Percentiles rank a stretch among this genome's conserved stretches.
These are phyloP conservation scores for Hanseniaspora thailandica DNA, from an alignment of 805 yeast genomes.

Conservation along the genomic window DNA sequence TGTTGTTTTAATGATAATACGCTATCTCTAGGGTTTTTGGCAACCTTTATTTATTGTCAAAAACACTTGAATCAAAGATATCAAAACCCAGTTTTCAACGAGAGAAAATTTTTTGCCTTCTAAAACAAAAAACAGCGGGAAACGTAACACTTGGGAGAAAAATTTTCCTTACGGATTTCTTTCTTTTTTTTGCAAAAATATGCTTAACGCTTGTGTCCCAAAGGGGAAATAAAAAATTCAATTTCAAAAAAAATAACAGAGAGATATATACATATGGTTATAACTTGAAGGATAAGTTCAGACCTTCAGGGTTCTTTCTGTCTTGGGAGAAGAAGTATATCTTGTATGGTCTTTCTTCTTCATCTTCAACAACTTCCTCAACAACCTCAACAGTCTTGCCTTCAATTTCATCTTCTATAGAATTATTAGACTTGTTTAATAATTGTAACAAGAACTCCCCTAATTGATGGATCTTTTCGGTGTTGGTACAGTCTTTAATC, in stretches of 20 bases:
- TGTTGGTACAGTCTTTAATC: constrained; percentile 71
- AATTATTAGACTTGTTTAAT: constrained; percentile 35
- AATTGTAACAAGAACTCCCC: constrained; percentile 80
- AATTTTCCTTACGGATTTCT: background rate
- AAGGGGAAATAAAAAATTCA: no score
- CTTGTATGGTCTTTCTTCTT: background rate
- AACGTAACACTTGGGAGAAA: no score
- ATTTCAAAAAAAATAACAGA: background rate
- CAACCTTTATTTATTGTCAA: background rate
- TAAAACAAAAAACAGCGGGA: no score
- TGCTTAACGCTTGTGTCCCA: no score
- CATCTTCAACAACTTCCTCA: background rate
- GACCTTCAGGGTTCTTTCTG: background rate
- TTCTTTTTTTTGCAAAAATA: background rate
- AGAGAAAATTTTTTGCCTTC: no score
- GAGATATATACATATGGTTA: background rate
- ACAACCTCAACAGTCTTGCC: background rate
- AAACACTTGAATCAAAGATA: background rate
- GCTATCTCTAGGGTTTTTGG: no score
- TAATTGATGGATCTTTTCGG: constrained; percentile 52
- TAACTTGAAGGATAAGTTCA: background rate
- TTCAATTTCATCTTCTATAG: constrained; percentile 64
- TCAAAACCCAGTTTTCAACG: no score
- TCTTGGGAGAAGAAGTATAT: constrained; percentile 3
- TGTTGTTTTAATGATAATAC: background rate